Evolutionary conservation across 2,329 filamentous ascomycete genomes (phyloP).

Genomic region (Aspergillus pseudoviridinutans): DNA sequence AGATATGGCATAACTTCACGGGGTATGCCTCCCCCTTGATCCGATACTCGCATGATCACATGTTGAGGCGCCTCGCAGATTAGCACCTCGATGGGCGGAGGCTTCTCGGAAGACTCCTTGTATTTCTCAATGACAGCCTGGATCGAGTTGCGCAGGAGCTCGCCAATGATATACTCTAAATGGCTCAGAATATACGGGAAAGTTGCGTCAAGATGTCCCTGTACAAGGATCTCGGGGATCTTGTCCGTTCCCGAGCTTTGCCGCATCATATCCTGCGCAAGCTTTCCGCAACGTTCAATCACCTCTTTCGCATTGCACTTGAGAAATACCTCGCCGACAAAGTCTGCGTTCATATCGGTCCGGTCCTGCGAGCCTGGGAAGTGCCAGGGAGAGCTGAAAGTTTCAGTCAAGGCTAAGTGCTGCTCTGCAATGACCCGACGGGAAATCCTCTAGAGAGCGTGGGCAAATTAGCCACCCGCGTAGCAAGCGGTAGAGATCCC

Average conservation of each 20-base stretch:
- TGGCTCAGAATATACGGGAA: conserved; percentile 97
- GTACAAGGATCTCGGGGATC: conserved; percentile 76
- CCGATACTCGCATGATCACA: conserved; percentile 93
- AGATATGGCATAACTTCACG: conserved; percentile 80
- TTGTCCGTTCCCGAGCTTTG: conserved; percentile 68
- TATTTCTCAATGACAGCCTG: conserved; percentile 83
- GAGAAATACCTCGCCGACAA: conserved; percentile 92
- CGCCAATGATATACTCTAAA: conserved; percentile 94
- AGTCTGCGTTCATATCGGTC: conserved; percentile 64
- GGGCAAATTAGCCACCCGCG: conserved; percentile 9
- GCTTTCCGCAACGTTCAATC: conserved; percentile 73
- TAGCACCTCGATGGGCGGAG: conserved; percentile 86
- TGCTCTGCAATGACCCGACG: conserved; percentile 96
- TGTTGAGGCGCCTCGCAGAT: conserved; percentile 93
- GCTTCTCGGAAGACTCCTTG: conserved; percentile 44
- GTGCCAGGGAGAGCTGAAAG: conserved; percentile 86
- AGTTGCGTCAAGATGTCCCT: conserved; percentile 80
- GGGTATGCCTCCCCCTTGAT: conserved; percentile 89
- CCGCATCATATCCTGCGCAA: conserved; percentile 69
- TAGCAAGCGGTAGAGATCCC: neutral
- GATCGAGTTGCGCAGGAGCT: conserved; percentile 90
- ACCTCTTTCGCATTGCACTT: conserved; percentile 89
- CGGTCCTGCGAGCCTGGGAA: conserved; percentile 72
- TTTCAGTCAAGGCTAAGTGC: conserved; percentile 90
- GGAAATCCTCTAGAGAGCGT: conserved; percentile 68